These are phyloP conservation scores for Acacia acuminata DNA, from an alignment of 306 rosid genomes.

Conservation along the genomic window DNA sequence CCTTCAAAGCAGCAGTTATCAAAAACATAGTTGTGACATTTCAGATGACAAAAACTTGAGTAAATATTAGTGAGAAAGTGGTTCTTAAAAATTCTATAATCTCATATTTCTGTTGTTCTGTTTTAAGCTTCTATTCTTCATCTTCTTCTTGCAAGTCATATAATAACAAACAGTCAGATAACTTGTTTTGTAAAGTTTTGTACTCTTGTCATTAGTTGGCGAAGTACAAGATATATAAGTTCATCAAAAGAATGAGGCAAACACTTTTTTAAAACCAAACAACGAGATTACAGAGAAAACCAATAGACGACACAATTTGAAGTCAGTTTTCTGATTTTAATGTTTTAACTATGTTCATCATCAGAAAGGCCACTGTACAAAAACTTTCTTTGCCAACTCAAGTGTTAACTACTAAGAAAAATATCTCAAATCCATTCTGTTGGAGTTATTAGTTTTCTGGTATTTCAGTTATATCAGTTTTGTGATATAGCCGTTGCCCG, in stretches of 20 bases:
- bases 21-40: too few species aligned
- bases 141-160: neutral
- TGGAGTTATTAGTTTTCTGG: neutral
- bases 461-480: neutral
- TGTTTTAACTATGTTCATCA: too few species aligned
- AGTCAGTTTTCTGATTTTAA: neutral
- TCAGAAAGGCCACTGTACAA: neutral
- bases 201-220: too few species aligned
- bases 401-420: neutral
- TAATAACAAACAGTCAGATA: neutral
- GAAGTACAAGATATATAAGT: too few species aligned
- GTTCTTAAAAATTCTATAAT: too few species aligned
- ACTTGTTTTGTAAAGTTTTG: too few species aligned
- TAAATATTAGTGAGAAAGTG: too few species aligned
- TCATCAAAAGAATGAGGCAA: neutral
- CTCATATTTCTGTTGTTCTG: too few species aligned
- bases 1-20: too few species aligned
- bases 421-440: neutral
- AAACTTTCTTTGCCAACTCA: neutral
- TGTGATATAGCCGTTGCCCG: too few species aligned
- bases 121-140: too few species aligned
- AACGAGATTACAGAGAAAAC: neutral
- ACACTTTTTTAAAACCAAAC: neutral
- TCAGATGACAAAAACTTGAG: too few species aligned
- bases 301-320: neutral